Base-by-base conservation (phyloP, 441 rosid species). In the Geranium incanum region DNA sequence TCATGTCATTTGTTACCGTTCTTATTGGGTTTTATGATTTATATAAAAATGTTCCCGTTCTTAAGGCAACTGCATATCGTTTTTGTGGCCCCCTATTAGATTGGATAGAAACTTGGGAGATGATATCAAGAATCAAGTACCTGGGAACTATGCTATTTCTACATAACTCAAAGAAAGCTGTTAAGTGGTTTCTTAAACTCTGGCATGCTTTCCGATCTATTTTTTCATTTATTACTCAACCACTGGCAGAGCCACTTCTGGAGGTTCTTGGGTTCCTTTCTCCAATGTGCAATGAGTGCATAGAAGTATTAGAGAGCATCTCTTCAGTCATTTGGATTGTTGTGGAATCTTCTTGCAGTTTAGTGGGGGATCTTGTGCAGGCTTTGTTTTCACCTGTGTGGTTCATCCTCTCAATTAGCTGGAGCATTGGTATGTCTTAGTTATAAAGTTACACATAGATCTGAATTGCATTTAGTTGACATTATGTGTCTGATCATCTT, bases 51-150 rank as follows among this genome's bases (percentile, higher is more conserved):
- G 78, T 76, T 5, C 81, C 80, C 1, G 73, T 72, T 13, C 74
- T 78, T 16, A 78, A 76, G 70, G 69, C 82, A 72, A 70, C 82
- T n/a, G 75, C 68, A 0, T 62, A 80, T 38, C 81, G 60, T 68
- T 68, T 78, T 38, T 74, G 72, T n/a, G 80, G 84, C n/a, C 80
- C 82, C 9, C 78, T 72, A 59, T 67, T 81, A 59, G 75, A 78
- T 11, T 81, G 84, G 84, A 72, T 78, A 39, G 84, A 78, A 66
- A 72, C 75, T 6, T 78, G 84, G 84, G 80, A 78, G 66, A 76
- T 75, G 80, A 55, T 72, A 18, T 71, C 81, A 9, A 80, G 82
- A 16, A 75, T 80, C 45, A 77, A 77, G 69, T 80, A 80, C 76
- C 71, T 80, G 62, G 83, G 83, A 59, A 78, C 83, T 36, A 75